Percentiles rank a stretch among this genome's conserved stretches.
phyloP scores from a whole-genome alignment of 2,329 filamentous ascomycete genomes.

The Arachnomyces sp. region DNA sequence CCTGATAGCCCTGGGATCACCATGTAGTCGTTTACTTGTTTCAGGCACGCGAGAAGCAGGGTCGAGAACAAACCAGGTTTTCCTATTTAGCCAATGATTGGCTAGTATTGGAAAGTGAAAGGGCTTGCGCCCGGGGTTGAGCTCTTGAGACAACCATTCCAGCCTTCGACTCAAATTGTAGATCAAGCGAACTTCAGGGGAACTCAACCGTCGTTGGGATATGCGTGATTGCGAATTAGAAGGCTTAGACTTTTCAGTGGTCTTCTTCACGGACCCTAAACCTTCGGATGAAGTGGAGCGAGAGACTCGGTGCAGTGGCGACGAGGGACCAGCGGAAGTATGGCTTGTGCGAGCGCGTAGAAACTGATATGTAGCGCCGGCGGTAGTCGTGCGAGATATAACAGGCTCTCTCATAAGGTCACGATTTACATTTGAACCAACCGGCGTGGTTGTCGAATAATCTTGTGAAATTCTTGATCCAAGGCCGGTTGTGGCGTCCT shows the following conservation, averaged over 20 bases:
- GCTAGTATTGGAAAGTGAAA: conserved; percentile 33
- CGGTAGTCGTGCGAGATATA: too few relatives aligned
- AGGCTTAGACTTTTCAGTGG: too few relatives aligned
- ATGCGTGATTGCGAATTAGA: not conserved
- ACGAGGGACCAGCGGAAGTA: too few relatives aligned
- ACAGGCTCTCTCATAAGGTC: too few relatives aligned
- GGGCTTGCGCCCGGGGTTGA: conserved; percentile 31
- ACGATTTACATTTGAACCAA: too few relatives aligned
- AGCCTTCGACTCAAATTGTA: conserved; percentile 30
- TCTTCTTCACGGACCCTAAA: not conserved
- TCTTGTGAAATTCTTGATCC: too few relatives aligned
- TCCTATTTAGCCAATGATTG: conserved; percentile 36
- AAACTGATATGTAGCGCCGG: too few relatives aligned
- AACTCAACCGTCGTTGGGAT: conserved; percentile 16
- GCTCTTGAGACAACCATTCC: conserved; percentile 31
- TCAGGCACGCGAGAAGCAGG: conserved; percentile 29
- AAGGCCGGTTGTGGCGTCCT: too few relatives aligned
- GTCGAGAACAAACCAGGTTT: conserved; percentile 34
- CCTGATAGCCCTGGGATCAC: conserved; percentile 30
- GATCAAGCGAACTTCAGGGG: conserved; percentile 31
- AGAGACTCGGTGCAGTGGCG: not conserved
- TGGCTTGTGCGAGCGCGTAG: too few relatives aligned
- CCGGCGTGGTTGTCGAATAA: too few relatives aligned
- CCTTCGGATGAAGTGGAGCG: not conserved
- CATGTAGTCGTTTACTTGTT: conserved; percentile 23